These are phyloP conservation scores for Lachnellula cervina DNA, from an alignment of 2,329 filamentous ascomycete genomes.

Conservation along the genomic window DNA sequence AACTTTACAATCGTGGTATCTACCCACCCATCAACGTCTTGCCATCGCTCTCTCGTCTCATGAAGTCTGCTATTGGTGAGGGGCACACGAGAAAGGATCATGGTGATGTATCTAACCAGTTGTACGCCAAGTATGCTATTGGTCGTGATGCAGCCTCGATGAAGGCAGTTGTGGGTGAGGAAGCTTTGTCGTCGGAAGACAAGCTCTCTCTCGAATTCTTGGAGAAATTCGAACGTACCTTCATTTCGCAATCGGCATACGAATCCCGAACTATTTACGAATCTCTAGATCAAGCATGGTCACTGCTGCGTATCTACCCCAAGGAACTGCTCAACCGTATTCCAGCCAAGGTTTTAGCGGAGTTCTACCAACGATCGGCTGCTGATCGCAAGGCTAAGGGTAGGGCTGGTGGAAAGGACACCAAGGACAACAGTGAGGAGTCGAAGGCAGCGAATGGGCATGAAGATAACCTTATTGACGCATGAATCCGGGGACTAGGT, in stretches of 20 bases:
- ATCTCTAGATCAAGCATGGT: slow-evolving; percentile 94
- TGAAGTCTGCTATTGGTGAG: slow-evolving; percentile 99
- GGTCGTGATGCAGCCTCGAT: slow-evolving; percentile 96
- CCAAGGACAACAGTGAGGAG: slow-evolving; percentile 35
- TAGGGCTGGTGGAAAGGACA: slow-evolving; percentile 42
- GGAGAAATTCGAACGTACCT: slow-evolving; percentile 95
- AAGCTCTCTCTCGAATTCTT: slow-evolving; percentile 97
- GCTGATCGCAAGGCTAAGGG: slow-evolving; percentile 60
- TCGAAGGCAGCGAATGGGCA: slow-evolving; percentile 33
- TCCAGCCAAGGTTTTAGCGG: slow-evolving; percentile 74
- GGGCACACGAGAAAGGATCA: slow-evolving; percentile 95
- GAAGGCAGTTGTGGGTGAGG: slow-evolving; percentile 99
- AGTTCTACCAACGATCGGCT: slow-evolving; percentile 70
- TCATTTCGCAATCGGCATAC: slow-evolving; percentile 88
- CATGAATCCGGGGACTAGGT: slow-evolving; percentile 33
- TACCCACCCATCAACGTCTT: slow-evolving; percentile 99
- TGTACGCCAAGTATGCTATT: slow-evolving; percentile 99
- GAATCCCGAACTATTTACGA: slow-evolving; percentile 89
- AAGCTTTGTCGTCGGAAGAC: slow-evolving; percentile 91
- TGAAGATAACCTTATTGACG: slow-evolving; percentile 59
- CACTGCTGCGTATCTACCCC: slow-evolving; percentile 91
- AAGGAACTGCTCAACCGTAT: slow-evolving; percentile 97
- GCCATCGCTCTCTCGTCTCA: slow-evolving; percentile 95
- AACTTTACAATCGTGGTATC: slow-evolving; percentile 91
- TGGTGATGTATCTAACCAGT: slow-evolving; percentile 97